Percentiles rank a stretch among this genome's conserved stretches.
Evolutionary conservation across 257 asterid species (phyloP).

Genomic region (Plectranthus barbatus): DNA sequence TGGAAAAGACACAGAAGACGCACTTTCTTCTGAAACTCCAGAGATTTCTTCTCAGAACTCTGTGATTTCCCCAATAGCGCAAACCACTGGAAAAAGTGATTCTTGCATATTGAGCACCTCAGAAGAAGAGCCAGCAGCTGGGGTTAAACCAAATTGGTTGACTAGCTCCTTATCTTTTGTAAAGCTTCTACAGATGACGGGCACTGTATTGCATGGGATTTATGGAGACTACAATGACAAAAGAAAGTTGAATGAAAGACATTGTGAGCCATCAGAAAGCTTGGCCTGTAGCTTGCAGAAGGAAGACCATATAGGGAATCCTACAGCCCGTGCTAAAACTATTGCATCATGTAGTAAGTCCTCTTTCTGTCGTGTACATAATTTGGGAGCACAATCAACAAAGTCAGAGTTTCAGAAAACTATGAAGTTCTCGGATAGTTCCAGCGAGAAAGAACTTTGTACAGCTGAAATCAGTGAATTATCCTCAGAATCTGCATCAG

Average conservation of each 20-base stretch:
- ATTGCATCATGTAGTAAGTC: conserved; percentile 16
- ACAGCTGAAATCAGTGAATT: conserved; percentile 46
- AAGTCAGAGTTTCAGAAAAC: conserved; percentile 19
- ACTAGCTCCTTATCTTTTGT: conserved; percentile 32
- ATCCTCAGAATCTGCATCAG: conserved; percentile 54
- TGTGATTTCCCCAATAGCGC: conserved; percentile 35
- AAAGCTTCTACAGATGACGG: conserved; percentile 56
- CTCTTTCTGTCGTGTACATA: conserved; percentile 12
- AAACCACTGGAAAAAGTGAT: conserved; percentile 38
- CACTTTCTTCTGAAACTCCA: conserved; percentile 58
- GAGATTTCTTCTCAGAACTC: conserved; percentile 68
- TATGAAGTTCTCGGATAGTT: conserved; percentile 8
- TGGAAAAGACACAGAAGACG: conserved; percentile 46
- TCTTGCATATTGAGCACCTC: conserved; percentile 41
- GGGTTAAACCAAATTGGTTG: conserved; percentile 19
- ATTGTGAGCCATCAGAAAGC: conserved; percentile 22
- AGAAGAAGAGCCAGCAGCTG: conserved; percentile 36
- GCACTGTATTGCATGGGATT: conserved; percentile 28
- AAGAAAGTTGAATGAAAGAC: conserved; percentile 9
- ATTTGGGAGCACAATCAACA: conserved; percentile 32
- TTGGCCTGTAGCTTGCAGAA: conserved; percentile 20
- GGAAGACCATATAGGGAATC: conserved; percentile 15
- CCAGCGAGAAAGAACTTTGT: conserved; percentile 29
- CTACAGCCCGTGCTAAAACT: conserved; percentile 9
- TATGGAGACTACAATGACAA: conserved; percentile 22